Conservation (phyloP, 371 early-diverging fungal species). For the Saksenaea vasiformis region DNA sequence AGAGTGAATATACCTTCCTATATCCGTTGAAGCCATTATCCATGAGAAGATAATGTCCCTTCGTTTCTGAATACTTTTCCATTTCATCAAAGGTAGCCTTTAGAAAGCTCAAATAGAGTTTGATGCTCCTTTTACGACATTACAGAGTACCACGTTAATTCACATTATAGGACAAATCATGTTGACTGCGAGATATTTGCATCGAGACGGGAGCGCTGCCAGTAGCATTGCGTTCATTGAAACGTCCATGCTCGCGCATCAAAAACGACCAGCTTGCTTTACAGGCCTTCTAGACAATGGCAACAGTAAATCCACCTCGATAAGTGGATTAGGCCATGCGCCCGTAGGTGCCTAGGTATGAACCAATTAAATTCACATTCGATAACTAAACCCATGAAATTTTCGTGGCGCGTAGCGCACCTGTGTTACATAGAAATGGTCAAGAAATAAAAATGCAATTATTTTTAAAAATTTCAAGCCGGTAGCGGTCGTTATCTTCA, state of each 20-base stretch:
- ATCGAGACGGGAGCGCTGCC: background rate
- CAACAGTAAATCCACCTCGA: background rate
- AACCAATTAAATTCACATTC: background rate
- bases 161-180: no score
- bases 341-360: background rate
- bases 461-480: no score
- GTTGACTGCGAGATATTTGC: no score
- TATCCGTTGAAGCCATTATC: constrained; percentile 16
- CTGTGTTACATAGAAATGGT: no score
- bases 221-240: background rate
- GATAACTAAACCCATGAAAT: no score
- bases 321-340: background rate
- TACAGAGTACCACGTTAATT: no score
- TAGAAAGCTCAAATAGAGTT: constrained; percentile 22
- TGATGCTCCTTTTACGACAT: no score
- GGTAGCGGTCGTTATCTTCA: no score
- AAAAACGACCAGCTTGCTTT: background rate
- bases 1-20: constrained; percentile 16
- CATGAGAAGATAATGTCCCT: constrained; percentile 18
- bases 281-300: background rate
- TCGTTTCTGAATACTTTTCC: constrained; percentile 23
- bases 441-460: no score
- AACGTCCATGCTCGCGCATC: background rate
- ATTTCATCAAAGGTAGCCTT: constrained; percentile 20
- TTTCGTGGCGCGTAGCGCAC: no score